Base-by-base conservation (phyloP, 176 grass and related monocot genomes). In the Juncus inflexus region DNA sequence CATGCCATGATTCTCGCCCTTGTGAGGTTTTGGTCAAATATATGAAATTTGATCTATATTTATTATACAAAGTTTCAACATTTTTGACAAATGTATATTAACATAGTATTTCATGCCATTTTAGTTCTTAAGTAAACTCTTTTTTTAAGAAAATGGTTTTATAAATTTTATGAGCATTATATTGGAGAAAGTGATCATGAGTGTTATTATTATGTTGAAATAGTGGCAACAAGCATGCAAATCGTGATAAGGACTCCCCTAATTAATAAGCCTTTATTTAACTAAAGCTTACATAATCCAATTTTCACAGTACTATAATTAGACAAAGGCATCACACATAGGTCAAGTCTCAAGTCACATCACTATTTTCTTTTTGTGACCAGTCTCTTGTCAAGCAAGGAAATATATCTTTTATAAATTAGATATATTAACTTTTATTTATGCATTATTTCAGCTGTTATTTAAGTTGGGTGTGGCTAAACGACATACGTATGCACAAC, bases 221-320 rank as follows among this genome's bases (percentile, higher is more conserved):
- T 47, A 47, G 43, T 6, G 43, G 52, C 37, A 70, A 15, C 38
- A 70, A 70, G 67, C 67, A 70, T 70, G 67, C 38, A 45, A 70
- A 28, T 71, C 35, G 12, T 60, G 54, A 47, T 28, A 60, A 71
- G 52, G 67, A 71, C 54, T 36, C 42, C 38, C 54, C 36, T 59
- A 47, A 47, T 9, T 45, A 59, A 60, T 47, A 71, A 71, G 43
- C 15, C 36, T 42, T 42, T 35, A 28, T 60, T 5, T 35, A 47
- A 47, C 43, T 47, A 47, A 47, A 47, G 54, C 54, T 71, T 47
- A 19, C 55, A 71, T 59, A 71, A 69, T 56, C 51, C 2, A 69
- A 69, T 55, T 41, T 41, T 11, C 41, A n/a, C 40, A 38, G 36
- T 69, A 56, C 36, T 69, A 40, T 40, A 28, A 28, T 28, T 28